These are phyloP conservation scores for Scenedesmus sp. DNA, from an alignment of 163 green algal species.

Conservation along the genomic window DNA sequence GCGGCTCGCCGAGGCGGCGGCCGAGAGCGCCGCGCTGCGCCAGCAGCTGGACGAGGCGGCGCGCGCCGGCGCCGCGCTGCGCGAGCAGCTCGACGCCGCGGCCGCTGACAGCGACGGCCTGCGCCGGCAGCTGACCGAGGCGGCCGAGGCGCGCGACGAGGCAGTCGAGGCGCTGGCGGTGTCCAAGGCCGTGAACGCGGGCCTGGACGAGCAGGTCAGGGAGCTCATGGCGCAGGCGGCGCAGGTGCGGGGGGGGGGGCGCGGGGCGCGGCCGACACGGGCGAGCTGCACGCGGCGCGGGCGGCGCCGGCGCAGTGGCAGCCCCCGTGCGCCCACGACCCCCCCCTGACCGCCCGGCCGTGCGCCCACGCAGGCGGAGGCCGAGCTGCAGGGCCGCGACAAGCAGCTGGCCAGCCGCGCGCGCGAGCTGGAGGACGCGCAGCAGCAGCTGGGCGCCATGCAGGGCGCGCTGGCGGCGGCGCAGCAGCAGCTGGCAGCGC, in stretches of 20 bases:
- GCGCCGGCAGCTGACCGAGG: conserved; percentile 10
- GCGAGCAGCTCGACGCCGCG: too few relatives aligned
- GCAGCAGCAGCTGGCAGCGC: conserved; percentile 16
- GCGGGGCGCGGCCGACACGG: too few relatives aligned
- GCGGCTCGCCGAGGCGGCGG: too few relatives aligned
- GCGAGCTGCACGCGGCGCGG: too few relatives aligned
- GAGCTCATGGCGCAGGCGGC: conserved; percentile 45
- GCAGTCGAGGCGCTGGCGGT: conserved; percentile 5
- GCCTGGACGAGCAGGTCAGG: conserved; percentile 30
- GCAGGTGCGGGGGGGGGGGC: conserved; percentile 7
- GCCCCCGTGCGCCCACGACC: too few relatives aligned
- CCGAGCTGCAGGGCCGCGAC: conserved; percentile 3
- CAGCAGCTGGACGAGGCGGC: too few relatives aligned
- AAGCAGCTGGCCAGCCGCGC: conserved; percentile 34
- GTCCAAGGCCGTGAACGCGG: conserved; percentile 10
- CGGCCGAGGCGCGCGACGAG: not conserved
- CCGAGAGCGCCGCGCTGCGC: too few relatives aligned
- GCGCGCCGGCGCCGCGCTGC: too few relatives aligned
- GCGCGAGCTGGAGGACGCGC: not conserved
- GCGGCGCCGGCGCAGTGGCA: too few relatives aligned
- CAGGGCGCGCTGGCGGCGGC: conserved; percentile 15
- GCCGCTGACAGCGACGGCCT: too few relatives aligned
- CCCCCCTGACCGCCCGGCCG: too few relatives aligned
- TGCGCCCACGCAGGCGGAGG: too few relatives aligned
- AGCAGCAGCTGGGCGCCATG: conserved; percentile 1